These are phyloP conservation scores for Pyronema domesticum DNA, from an alignment of 495 filamentous ascomycete species.

Conservation along the genomic window DNA sequence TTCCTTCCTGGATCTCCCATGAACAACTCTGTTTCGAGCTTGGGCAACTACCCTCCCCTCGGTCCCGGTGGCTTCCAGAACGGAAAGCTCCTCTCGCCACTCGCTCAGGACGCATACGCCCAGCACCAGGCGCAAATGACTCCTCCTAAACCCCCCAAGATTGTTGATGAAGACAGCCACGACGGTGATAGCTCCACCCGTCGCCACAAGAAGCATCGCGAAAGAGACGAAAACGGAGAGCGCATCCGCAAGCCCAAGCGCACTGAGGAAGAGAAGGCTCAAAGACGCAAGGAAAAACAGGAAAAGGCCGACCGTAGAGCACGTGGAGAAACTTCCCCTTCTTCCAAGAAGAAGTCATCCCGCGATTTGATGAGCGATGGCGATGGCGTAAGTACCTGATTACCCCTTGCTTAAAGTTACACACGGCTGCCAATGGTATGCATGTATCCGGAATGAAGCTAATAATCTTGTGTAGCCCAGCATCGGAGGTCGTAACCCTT, in stretches of 20 bases:
- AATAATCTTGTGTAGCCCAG: slow-evolving; percentile 19
- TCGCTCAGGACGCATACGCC: slow-evolving; percentile 24
- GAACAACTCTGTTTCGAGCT: slow-evolving; percentile 20
- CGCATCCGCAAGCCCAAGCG: slow-evolving; percentile 17
- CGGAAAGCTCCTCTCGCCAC: slow-evolving; percentile 21
- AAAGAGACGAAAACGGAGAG: slow-evolving; percentile 19
- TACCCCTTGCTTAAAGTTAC: background rate
- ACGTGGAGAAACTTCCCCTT: slow-evolving; percentile 15
- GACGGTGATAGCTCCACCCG: background rate
- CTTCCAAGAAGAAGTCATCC: slow-evolving; percentile 19
- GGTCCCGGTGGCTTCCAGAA: slow-evolving; percentile 23
- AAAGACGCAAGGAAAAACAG: slow-evolving; percentile 19
- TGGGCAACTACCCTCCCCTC: slow-evolving; percentile 20
- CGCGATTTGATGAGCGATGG: slow-evolving; percentile 16
- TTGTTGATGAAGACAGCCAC: slow-evolving; percentile 10
- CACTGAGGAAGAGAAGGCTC: slow-evolving; percentile 19
- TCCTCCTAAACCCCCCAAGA: slow-evolving; percentile 15
- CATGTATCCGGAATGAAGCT: background rate
- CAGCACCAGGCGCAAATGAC: slow-evolving; percentile 17
- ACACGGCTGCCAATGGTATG: background rate
- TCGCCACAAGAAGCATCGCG: slow-evolving; percentile 11
- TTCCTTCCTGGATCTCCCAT: slow-evolving; percentile 15
- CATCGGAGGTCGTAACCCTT: slow-evolving; percentile 22
- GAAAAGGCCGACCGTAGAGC: slow-evolving; percentile 12
- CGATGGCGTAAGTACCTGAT: slow-evolving; percentile 13